Conservation (phyloP, 2,329 filamentous ascomycete species). For the Drechslera avenae region DNA sequence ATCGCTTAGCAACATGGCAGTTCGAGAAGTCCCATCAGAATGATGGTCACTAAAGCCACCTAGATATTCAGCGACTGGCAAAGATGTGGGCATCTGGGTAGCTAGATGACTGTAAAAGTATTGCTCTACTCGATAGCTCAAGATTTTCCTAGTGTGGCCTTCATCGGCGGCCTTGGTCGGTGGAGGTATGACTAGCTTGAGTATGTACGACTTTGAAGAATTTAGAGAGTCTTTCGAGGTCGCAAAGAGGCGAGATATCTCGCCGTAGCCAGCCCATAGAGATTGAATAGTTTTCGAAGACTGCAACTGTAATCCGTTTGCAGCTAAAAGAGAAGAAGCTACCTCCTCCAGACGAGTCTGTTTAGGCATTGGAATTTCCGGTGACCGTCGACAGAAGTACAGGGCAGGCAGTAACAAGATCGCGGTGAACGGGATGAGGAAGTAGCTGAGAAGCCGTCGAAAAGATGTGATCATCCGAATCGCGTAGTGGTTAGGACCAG, state of each 20-base stretch:
- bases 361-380: slow-evolving; percentile 47
- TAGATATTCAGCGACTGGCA: slow-evolving; percentile 59
- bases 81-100: slow-evolving; percentile 51
- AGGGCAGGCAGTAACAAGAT: slow-evolving; percentile 1
- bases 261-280: slow-evolving; percentile 56
- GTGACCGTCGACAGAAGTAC: not conserved
- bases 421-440: slow-evolving; percentile 1
- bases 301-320: slow-evolving; percentile 31
- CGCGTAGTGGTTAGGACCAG: not conserved
- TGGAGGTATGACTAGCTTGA: slow-evolving; percentile 67
- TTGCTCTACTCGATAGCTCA: slow-evolving; percentile 71
- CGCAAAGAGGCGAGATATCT: slow-evolving; percentile 62
- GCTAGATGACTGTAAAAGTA: slow-evolving; percentile 66
- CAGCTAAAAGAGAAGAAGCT: slow-evolving; percentile 34
- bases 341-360: slow-evolving; percentile 23
- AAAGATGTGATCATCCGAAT: slow-evolving; percentile 3
- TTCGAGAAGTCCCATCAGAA: slow-evolving; percentile 45
- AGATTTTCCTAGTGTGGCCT: slow-evolving; percentile 67
- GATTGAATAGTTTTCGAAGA: slow-evolving; percentile 46
- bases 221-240: slow-evolving; percentile 11
- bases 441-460: not conserved
- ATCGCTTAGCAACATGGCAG: slow-evolving; percentile 64
- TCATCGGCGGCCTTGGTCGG: slow-evolving; percentile 54
- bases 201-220: slow-evolving; percentile 51
- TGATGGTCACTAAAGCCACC: slow-evolving; percentile 52